Base-by-base conservation (phyloP, 2,329 filamentous ascomycete genomes). In the Tricladium varicosporioides region DNA sequence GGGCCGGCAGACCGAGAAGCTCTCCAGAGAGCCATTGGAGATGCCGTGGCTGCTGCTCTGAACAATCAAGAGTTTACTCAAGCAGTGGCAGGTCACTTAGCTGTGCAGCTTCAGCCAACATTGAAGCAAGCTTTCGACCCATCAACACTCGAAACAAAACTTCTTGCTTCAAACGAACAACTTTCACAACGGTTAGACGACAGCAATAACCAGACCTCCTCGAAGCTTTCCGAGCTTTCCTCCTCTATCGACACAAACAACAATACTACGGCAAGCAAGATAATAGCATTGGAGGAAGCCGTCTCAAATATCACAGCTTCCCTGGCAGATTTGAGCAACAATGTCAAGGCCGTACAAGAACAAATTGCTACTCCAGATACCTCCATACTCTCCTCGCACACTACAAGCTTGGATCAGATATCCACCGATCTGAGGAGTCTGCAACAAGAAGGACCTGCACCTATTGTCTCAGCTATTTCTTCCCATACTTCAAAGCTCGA, bases 51-150 rank as follows among this genome's bases (percentile, higher is more conserved):
- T 31, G 58, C 62, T 15, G 63, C 60, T 32, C 58, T 69, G 53
- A 66, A 60, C 40, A 61, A 53, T n/a, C 63, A 69, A 1, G 57
- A 47, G 5, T 69, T 69, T 36, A 65, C 62, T 19, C 66, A 63
- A 51, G 65, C 67, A 8, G 64, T 70, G 42, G 67, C 67, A 11
- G 58, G 53, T 11, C 64, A 67, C 27, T 51, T 70, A 15, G 62
- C 67, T 42, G 46, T 57, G 11, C 64, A 69, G 52, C 64, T 70
- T 9, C 59, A 69, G 49, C 65, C 68, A 9, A 56, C 66, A 10
- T 56, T 70, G 49, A 65, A 68, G 48, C 43, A 63, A 9, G 63
- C 66, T 1, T 53, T 66, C 22, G 63, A 67, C 40, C 59, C 65
- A 36, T 65, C 65, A 15, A 48, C 62, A 5, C 51, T 69, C 52